Evolutionary conservation across 148 eudicot species (phyloP).

Genomic region (Cornus florida): DNA sequence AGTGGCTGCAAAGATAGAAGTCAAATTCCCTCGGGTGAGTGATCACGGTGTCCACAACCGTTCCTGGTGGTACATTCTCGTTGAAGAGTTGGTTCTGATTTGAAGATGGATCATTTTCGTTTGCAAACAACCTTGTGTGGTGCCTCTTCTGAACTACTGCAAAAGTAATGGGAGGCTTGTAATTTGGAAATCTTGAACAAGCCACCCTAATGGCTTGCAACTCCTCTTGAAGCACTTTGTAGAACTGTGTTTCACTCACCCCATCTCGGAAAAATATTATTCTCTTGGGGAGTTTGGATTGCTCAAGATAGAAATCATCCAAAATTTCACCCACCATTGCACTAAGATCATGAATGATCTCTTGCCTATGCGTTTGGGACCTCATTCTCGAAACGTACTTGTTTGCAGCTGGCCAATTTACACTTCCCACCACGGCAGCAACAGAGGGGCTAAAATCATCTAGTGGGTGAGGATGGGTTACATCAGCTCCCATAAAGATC

Average conservation of each 20-base stretch:
- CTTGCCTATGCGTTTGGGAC: slow-evolving; percentile 90
- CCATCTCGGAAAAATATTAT: slow-evolving; percentile 89
- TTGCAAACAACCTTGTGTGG: slow-evolving; percentile 77
- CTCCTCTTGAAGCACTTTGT: slow-evolving; percentile 76
- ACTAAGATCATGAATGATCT: slow-evolving; percentile 80
- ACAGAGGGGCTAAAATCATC: slow-evolving; percentile 93
- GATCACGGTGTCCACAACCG: slow-evolving; percentile 85
- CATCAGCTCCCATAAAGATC: slow-evolving; percentile 96
- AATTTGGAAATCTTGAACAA: slow-evolving; percentile 52
- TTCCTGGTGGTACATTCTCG: slow-evolving; percentile 86
- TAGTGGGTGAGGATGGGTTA: slow-evolving; percentile 89
- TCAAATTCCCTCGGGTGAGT: slow-evolving; percentile 86
- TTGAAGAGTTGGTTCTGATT: slow-evolving; percentile 27
- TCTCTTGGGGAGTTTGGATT: slow-evolving; percentile 56
- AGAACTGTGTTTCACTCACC: slow-evolving; percentile 91
- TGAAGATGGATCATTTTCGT: slow-evolving; percentile 40
- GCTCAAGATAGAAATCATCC: slow-evolving; percentile 54
- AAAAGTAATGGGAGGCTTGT: slow-evolving; percentile 77
- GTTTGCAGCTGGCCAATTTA: slow-evolving; percentile 90
- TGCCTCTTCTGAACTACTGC: slow-evolving; percentile 91
- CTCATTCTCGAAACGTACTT: slow-evolving; percentile 84
- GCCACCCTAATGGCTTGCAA: slow-evolving; percentile 57
- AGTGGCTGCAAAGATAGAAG: slow-evolving; percentile 89
- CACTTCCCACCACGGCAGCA: slow-evolving; percentile 88
- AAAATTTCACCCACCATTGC: slow-evolving; percentile 77